Base-by-base conservation (phyloP, 1,139 yeast species). In the Zygosaccharomyces sapae region DNA sequence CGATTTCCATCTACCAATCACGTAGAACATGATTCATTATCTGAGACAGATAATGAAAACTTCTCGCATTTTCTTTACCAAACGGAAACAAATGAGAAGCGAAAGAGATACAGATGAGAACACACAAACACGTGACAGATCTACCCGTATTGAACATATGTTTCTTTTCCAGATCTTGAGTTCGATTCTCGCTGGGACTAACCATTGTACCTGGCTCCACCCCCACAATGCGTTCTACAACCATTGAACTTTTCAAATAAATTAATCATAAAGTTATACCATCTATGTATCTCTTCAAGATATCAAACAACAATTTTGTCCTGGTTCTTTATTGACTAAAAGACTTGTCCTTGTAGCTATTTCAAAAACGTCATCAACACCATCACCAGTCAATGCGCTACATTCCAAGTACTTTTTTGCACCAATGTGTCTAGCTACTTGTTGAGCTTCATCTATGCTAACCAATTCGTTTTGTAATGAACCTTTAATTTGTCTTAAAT, bases 341-440 rank as follows among this genome's bases (percentile, higher is more conserved):
- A 85, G 70, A 62, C 89, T 83, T 1, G 82, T 76, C 57, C 94
- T 73, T 1, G 88, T 81, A 7, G 92, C 92, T 49, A 74, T 74
- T 64, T 84, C 94, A 63, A 85, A 48, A 4, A 84, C 86, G 61
- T 83, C 88, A 63, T 84, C 92, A 16, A 84, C 92, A 4, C 88
- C 89, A 62, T 83, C 89, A 4, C 92, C 92, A 1, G 89, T 83
- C 51, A 84, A 69, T 1, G 90, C 84, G 44, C 88, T 81, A 59
- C 89, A 82, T 56, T 84, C 90, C 61, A 84, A 67, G 62, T 82
- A 84, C 48, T 70, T 75, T 55, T 79, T 80, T 2, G 92, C 92
- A 2, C 86, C 87, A 36, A 84, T 81, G 45, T 75, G 74, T 50
- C 73, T 74, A 0, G 89, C 88, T 34, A 79, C 81, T 45, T 69